A percentile compares a stretch with the other conserved stretches of the same genome.
Evolutionary conservation across 169 alveolate genomes (phyloP).

Genomic region (Neospora caninum): DNA sequence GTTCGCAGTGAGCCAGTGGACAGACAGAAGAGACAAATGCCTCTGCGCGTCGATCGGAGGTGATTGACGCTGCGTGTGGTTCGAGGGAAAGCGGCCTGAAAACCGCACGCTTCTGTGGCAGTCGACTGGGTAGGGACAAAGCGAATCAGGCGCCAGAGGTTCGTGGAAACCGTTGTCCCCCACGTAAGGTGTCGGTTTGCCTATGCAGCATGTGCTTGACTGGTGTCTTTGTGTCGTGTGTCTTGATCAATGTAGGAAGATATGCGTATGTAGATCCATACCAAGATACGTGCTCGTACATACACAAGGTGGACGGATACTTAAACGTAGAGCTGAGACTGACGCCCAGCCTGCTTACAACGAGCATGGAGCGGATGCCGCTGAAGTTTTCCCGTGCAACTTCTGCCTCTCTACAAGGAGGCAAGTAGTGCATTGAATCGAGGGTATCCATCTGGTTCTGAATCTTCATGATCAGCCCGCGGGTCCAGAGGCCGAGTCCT

Average conservation of each 20-base stretch:
- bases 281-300: not conserved
- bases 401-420: slow-evolving; percentile 27
- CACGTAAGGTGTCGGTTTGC: too few species aligned
- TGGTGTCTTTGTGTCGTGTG: too few species aligned
- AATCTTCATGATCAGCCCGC: slow-evolving; percentile 66
- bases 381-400: slow-evolving; percentile 57
- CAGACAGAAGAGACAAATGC: slow-evolving; percentile 26
- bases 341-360: slow-evolving; percentile 50
- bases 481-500: slow-evolving; percentile 68
- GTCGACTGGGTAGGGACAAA: too few species aligned
- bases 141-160: too few species aligned
- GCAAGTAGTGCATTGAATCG: not conserved
- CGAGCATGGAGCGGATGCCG: slow-evolving; percentile 63
- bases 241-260: too few species aligned
- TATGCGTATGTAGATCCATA: not conserved
- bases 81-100: too few species aligned
- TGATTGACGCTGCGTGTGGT: too few species aligned
- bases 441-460: slow-evolving; percentile 65
- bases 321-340: too few species aligned
- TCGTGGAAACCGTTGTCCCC: too few species aligned
- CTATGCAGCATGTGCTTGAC: too few species aligned
- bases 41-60: too few species aligned
- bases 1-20: not conserved
- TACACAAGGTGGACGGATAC: not conserved
- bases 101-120: too few species aligned